A percentile compares a stretch with the other conserved stretches of the same genome.
phyloP scores from a whole-genome alignment of 495 filamentous ascomycete genomes.

The Collariella sp. region DNA sequence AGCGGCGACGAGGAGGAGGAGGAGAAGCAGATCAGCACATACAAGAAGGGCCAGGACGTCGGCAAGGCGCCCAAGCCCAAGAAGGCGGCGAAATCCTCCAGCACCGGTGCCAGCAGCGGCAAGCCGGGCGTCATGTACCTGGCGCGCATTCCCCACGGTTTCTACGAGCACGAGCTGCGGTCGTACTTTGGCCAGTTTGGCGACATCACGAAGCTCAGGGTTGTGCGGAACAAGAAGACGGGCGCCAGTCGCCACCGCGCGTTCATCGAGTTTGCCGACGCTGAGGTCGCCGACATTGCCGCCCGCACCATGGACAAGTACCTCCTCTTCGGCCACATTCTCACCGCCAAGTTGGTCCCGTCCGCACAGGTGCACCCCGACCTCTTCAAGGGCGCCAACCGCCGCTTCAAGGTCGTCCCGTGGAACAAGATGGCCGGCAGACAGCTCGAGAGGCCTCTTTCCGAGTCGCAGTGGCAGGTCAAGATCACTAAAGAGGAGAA shows the following conservation, averaged over 20 bases:
- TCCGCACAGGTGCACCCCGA: conserved; percentile 66
- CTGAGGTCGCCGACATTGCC: conserved; percentile 76
- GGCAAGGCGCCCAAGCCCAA: conserved; percentile 54
- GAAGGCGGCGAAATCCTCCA: conserved; percentile 29
- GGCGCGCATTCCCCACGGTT: conserved; percentile 84
- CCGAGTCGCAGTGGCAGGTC: conserved; percentile 64
- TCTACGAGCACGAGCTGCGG: conserved; percentile 94
- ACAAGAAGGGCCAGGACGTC: conserved; percentile 50
- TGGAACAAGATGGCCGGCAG: conserved; percentile 74
- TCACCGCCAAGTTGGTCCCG: conserved; percentile 74
- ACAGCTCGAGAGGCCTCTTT: conserved; percentile 58
- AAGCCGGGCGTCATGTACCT: conserved; percentile 79
- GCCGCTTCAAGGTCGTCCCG: conserved; percentile 78
- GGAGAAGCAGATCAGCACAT: conserved; percentile 40
- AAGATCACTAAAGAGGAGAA: conserved; percentile 61
- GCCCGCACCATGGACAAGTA: conserved; percentile 96
- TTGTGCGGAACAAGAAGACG: conserved; percentile 84
- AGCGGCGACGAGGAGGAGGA: conserved; percentile 58
- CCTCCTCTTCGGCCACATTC: conserved; percentile 83
- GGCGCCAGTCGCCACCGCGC: conserved; percentile 85
- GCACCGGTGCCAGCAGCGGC: conserved; percentile 26
- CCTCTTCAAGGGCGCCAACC: conserved; percentile 80
- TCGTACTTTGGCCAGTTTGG: conserved; percentile 96
- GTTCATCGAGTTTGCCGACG: conserved; percentile 79
- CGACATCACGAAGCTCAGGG: conserved; percentile 65